Evolutionary conservation across 2,329 filamentous ascomycete species (phyloP), one percentile per base, ranked within the genome.

Genomic region (Apiospora sp.): DNA sequence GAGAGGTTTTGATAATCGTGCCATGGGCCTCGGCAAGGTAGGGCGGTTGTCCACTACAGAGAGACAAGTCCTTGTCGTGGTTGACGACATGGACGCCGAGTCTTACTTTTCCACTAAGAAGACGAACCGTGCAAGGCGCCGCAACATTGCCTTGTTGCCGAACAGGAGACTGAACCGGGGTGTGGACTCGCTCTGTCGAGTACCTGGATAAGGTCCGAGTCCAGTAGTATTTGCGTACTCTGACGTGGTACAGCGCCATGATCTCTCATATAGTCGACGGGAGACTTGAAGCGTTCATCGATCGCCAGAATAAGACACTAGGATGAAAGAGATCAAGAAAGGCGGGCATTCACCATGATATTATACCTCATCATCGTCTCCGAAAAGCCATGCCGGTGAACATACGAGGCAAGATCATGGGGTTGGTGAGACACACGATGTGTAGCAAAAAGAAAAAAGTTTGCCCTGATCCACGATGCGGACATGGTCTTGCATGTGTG

Each of bases 21-120:
- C 79, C 79, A 54, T 80, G 77, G 34, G 78, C 78, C 43, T 77
- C 76, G 12, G 76, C 61, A 44, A 64, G 49, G 44, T 77, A 77
- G 10, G 72, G 69, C 7, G 49, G 67, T 7, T 30, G 43, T 7
- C 70, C 27, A 8, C 73, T 69, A 41, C 76, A 74, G 30, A 76
- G 75, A 27, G 30, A 71, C 44, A 80, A 71, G 2, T 72, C 72
- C 19, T 69, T 30, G 22, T 61, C 48, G 43, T 69, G 70, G 12
- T 72, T 48, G 12, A 78, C 48, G 8, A 76, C 69, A 24, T 73
- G 75, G 7, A 77, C 76, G 34, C 79, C 77, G 30, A 76, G 70
- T 46, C 71, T 69, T 46, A 77, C 73, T 12, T 72, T 68, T 3
- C 76, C 75, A 51, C 76, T 70, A 7, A 78, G 58, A 1, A 73